Percentiles rank a stretch among this genome's conserved stretches.
Evolutionary conservation across 345 rosid species (phyloP).

Genomic region (Ailanthus altissimus): DNA sequence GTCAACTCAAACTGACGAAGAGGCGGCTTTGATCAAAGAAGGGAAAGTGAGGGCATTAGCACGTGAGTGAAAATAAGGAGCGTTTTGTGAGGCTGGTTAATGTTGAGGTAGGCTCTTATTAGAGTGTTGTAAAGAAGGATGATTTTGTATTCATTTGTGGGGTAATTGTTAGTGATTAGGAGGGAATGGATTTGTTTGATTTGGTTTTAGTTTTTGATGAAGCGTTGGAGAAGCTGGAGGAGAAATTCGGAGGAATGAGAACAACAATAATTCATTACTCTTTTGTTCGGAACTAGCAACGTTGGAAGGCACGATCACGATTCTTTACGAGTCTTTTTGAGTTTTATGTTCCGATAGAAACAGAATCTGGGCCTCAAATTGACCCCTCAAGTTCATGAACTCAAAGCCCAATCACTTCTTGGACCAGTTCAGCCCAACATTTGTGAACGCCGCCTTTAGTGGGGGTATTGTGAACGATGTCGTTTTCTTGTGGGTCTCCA

Average conservation of each 20-base stretch:
- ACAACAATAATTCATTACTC: neutral
- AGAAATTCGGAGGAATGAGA: constrained; percentile 34
- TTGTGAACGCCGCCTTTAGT: too few species aligned
- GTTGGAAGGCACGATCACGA: neutral
- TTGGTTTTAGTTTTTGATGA: constrained; percentile 39
- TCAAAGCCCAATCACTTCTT: too few species aligned
- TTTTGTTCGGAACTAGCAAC: neutral
- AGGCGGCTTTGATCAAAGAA: constrained; percentile 59
- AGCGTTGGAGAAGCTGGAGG: constrained; percentile 54
- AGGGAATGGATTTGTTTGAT: constrained; percentile 59
- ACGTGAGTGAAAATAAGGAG: constrained; percentile 56
- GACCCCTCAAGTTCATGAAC: too few species aligned
- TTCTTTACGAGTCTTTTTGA: too few species aligned
- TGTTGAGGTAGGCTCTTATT: constrained; percentile 55
- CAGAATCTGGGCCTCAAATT: too few species aligned
- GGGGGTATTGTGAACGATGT: too few species aligned
- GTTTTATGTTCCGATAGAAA: too few species aligned
- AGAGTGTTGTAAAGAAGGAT: constrained; percentile 59
- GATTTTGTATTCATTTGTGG: constrained; percentile 36
- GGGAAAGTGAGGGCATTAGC: constrained; percentile 76
- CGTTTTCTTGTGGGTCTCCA: neutral
- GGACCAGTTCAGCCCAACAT: too few species aligned
- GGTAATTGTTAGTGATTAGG: constrained; percentile 32
- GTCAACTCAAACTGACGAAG: constrained; percentile 42
- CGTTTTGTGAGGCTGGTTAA: constrained; percentile 35